Evolutionary conservation across 2,329 filamentous ascomycete genomes (phyloP), one percentile per base, ranked within the genome.

Genomic region (Podosphaera xanthii): DNA sequence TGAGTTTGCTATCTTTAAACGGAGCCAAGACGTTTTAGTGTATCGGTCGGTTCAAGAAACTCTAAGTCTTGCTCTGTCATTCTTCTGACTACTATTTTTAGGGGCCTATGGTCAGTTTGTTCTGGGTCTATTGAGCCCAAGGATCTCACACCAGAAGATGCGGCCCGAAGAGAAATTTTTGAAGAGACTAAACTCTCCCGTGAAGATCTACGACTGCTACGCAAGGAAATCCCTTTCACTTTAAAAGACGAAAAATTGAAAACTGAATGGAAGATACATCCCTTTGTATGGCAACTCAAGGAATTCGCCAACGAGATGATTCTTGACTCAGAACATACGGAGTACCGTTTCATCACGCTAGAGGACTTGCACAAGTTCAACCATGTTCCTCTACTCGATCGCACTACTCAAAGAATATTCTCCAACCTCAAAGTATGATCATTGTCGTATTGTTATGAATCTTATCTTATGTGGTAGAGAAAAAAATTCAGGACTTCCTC

Each of bases 311-410:
- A 72, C 9, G 71, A 70, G 4, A 79, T 85, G 59, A 65, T 67
- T 2, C 73, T 79, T 35, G 77, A 84, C 66, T 81, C 78, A 77
- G 82, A 85, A 67, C 80, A 84, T 63, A 74, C 79, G 2, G 72
- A 81, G 77, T 76, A 77, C 62, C 72, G 78, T 57, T 79, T 80
- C 0, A 66, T 74, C 1, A 66, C 72, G 2, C 71, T 83, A 8
- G 69, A 71, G 22, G 74, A 76, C 12, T 68, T 74, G 0, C 72
- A 73, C 0, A 65, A 65, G 0, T 75, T 77, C 50, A 72, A 73
- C 0, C 75, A 77, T 8, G 81, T 85, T 0, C 80, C 81, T 0
- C 73, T 74, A 6, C 69, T 85, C 0, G 72, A 75, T 1, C 73
- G 82, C 58, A 83, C 79, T 58, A 64, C 85, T 50, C 70, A 74